Evolutionary conservation across 768 basidiomycete species (phyloP), one percentile per base, ranked within the genome.

Genomic region (Xanthoconium purpureum): DNA sequence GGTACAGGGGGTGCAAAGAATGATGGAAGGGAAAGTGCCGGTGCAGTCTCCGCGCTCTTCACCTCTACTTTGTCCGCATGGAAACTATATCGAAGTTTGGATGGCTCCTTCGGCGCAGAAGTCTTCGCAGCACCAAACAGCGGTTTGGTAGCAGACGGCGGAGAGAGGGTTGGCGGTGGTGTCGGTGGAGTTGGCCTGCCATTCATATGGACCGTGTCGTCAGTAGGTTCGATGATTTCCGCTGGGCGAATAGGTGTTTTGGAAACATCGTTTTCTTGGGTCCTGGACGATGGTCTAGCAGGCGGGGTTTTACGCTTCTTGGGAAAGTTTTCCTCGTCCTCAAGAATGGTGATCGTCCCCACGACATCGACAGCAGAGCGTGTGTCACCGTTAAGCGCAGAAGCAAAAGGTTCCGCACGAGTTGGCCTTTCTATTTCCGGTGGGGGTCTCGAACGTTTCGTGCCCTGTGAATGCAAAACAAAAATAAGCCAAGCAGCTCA

Each of bases 381-480:
- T 30, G 36, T 39, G 29, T 51, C 49, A 13, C 68, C 66, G 6
- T 72, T 68, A 14, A 43, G 28, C 17, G 10, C 32, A 20, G 60
- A 60, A 56, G 47, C 28, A 15, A 56, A 59, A 47, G 43, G 24
- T 48, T 58, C 63, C 13, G 13, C 50, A 47, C 45, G 56, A 42
- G 24, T 33, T 35, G 62, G 58, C 60, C 73, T 81, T 58, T 79
- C 78, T 33, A 87, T 64, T 50, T 82, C 76, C 4, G 78, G 70
- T n/a, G 87, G 85, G 6, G 89, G 88, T 39, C 89, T 81, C 43
- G 87, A 83, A 45, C 89, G 85, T 66, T 89, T 89, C 66, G 84
- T 89, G 55, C 89, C 89, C 88, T 90, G 65, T 24, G 61, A 40
- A 38, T 40, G 39, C 3, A 43, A 49, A 33, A 12, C 24, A 55